These are phyloP conservation scores for Linnemannia schmuckeri DNA, from an alignment of 192 early-diverging fungal genomes.

Conservation along the genomic window DNA sequence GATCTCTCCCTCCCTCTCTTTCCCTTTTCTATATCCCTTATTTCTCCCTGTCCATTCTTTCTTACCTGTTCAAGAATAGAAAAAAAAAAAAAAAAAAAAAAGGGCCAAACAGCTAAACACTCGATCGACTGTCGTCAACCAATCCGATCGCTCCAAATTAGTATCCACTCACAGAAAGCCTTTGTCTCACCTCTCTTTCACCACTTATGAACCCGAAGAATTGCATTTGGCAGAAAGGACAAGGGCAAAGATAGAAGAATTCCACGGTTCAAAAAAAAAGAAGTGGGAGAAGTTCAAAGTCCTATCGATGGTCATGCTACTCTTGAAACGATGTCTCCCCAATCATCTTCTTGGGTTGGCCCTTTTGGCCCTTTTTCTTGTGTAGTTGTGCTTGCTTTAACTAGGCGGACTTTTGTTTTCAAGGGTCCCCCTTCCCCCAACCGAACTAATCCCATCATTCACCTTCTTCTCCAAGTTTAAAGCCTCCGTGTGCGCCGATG, in stretches of 20 bases:
- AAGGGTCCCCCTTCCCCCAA: neutral
- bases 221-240: neutral
- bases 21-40: neutral
- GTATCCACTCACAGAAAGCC: neutral
- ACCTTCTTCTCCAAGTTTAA: neutral
- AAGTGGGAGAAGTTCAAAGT: neutral
- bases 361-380: neutral
- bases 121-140: neutral
- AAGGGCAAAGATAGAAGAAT: neutral
- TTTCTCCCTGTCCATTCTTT: neutral
- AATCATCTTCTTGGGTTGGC: slow-evolving; percentile 13
- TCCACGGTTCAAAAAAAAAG: neutral
- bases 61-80: slow-evolving; percentile 10
- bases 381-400: neutral
- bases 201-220: slow-evolving; percentile 6
- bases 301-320: slow-evolving; percentile 26
- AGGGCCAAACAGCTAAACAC: slow-evolving; percentile 38
- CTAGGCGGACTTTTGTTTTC: slow-evolving; percentile 5
- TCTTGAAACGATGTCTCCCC: slow-evolving; percentile 7
- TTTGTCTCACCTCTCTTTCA: neutral
- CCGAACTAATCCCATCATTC: neutral
- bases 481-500: slow-evolving; percentile 5
- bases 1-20: neutral
- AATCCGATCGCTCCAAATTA: slow-evolving; percentile 2
- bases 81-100: slow-evolving; percentile 1